Evolutionary conservation across 768 basidiomycete species (phyloP), one percentile per base, ranked within the genome.

Genomic region (Artomyces pyxidatus): DNA sequence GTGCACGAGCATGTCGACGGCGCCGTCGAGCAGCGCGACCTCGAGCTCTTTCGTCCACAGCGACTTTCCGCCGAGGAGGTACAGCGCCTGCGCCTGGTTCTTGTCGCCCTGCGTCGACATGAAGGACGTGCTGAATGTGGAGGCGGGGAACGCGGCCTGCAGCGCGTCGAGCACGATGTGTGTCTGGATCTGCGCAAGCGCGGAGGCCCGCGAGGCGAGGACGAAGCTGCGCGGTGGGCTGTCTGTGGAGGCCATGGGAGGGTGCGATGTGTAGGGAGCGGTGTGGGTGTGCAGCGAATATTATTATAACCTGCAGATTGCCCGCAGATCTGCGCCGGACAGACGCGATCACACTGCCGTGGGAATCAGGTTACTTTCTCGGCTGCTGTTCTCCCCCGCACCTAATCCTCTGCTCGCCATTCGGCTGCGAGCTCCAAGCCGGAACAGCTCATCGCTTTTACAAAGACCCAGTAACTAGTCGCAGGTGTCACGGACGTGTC

Each of bases 11-110:
- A 97, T 81, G 63, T 99, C 96, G 42, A 94, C 85, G 11, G 74
- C 69, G 26, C 75, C 68, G 38, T 82, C 74, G 47, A 80, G 73
- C 52, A 99, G 70, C 38, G 81, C 83, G 17, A 88, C 85, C 63
- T 99, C 96, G 47, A 99, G 81, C 58, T 97, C 95, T 58, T 91
- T 88, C 30, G 96, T 99, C 96, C 96, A 99, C 25, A 97, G 67
- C 0, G 87, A 77, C 63, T 90, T 91, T n/a, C 89, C 91, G 32
- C 92, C 92, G 14, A 96, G 69, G 8, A 93, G 73, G 66, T 94
- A 94, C 16, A 96, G 72, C 3, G 79, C 76, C 55, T 90, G 85
- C 1, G 84, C 80, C 66, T 94, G 90, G 60, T 96, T 93, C 60
- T 88, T 86, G 69, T 98, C 95, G 3, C 73, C 95, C 61, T 69